A percentile compares a stretch with the other conserved stretches of the same genome.
Conservation (phyloP, 2,329 filamentous ascomycete species). For the Sarocladiaceae sp. region DNA sequence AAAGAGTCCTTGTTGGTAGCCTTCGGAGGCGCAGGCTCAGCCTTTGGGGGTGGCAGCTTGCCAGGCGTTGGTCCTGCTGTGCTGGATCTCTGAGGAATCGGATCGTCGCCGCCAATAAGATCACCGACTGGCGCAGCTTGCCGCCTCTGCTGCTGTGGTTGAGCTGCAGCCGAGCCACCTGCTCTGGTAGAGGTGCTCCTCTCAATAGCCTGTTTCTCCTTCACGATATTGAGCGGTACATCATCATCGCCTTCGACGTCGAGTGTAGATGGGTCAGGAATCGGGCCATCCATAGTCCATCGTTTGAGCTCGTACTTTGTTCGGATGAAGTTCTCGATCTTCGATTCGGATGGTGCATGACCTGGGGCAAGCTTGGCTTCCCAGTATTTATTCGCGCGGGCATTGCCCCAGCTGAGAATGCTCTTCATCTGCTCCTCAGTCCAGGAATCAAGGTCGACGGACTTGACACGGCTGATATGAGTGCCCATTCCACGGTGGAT, state of each 20-base stretch:
- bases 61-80: constrained; percentile 64
- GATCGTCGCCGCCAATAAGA: constrained; percentile 76
- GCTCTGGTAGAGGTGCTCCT: constrained; percentile 43
- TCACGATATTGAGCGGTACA: constrained; percentile 58
- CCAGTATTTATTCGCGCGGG: constrained; percentile 98
- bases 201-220: constrained; percentile 62
- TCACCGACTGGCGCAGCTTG: constrained; percentile 57
- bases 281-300: constrained; percentile 98
- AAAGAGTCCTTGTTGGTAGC: constrained; percentile 82
- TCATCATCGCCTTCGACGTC: constrained; percentile 86
- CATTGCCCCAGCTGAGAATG: constrained; percentile 92
- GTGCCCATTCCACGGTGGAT: constrained; percentile 99
- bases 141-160: constrained; percentile 1
- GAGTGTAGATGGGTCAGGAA: constrained; percentile 86
- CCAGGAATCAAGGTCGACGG: constrained; percentile 96
- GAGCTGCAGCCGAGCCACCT: constrained; percentile 11
- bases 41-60: constrained; percentile 54
- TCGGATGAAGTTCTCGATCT: constrained; percentile 99
- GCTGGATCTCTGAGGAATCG: constrained; percentile 65
- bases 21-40: constrained; percentile 63
- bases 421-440: constrained; percentile 97
- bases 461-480: constrained; percentile 97
- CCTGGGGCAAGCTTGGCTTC: constrained; percentile 88
- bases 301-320: constrained; percentile 99
- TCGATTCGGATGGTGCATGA: constrained; percentile 90